Conservation (phyloP, 371 early-diverging fungal species). For the Zychaea mexicana region DNA sequence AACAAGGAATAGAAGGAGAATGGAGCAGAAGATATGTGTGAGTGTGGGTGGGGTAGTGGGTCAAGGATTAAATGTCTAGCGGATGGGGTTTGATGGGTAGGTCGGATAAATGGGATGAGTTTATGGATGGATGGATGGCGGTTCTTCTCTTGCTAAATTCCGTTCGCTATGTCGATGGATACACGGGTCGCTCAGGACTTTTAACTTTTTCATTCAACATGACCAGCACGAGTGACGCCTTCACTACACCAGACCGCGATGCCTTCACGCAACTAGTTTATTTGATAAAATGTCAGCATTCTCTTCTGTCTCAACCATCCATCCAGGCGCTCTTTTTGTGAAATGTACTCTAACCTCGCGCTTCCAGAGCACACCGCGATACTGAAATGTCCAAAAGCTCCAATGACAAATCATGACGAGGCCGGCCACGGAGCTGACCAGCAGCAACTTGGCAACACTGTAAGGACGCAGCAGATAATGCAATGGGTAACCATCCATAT, state of each 20-base stretch:
- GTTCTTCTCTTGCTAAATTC: too few species aligned
- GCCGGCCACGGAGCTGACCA: conserved; percentile 58
- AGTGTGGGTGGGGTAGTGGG: too few species aligned
- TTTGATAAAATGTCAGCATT: not conserved
- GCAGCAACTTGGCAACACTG: conserved; percentile 45
- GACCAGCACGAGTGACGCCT: conserved; percentile 47
- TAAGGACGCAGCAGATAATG: conserved; percentile 32
- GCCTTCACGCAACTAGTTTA: conserved; percentile 45
- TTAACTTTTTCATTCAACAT: conserved; percentile 21
- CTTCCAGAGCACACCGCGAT: conserved; percentile 66
- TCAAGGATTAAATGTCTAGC: too few species aligned
- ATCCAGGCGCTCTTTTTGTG: too few species aligned
- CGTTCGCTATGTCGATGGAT: too few species aligned
- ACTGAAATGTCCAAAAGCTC: conserved; percentile 74
- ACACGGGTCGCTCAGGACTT: too few species aligned
- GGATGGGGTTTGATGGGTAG: too few species aligned
- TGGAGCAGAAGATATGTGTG: too few species aligned
- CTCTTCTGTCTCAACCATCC: too few species aligned
- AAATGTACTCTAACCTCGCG: conserved; percentile 32
- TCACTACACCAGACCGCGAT: conserved; percentile 64
- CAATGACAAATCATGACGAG: conserved; percentile 60
- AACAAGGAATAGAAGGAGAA: too few species aligned
- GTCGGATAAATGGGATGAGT: too few species aligned
- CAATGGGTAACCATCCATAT: conserved; percentile 44
- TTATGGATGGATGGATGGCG: too few species aligned